Percentiles rank a stretch among this genome's conserved stretches.
phyloP scores from a whole-genome alignment of 108 stramenopile genomes.

The Skeletonema potamos region DNA sequence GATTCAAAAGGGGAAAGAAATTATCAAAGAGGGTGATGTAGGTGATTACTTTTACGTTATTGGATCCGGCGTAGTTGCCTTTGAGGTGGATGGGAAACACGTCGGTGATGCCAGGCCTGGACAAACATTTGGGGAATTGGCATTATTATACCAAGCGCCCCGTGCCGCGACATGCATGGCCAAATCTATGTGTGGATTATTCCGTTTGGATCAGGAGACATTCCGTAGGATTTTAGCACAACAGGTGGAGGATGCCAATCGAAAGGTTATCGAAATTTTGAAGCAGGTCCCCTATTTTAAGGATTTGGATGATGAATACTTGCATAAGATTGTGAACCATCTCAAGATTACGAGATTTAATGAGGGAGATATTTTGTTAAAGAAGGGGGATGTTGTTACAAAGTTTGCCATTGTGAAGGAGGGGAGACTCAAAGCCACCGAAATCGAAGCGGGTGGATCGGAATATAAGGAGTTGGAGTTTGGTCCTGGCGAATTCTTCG shows the following conservation, averaged over 20 bases:
- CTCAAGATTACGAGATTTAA: conserved; percentile 48
- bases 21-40: conserved; percentile 90
- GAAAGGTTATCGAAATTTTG: conserved; percentile 65
- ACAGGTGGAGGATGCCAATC: conserved; percentile 53
- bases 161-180: conserved; percentile 89
- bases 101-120: conserved; percentile 68
- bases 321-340: conserved; percentile 55
- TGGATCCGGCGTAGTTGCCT: conserved; percentile 58
- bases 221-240: conserved; percentile 76
- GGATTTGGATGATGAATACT: conserved; percentile 39
- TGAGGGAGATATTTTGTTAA: conserved; percentile 65
- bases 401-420: conserved; percentile 79
- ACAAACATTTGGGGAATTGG: conserved; percentile 90
- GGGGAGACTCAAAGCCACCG: conserved; percentile 58
- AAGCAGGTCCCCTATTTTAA: conserved; percentile 69
- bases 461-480: conserved; percentile 47
- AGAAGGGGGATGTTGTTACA: conserved; percentile 48
- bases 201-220: conserved; percentile 79
- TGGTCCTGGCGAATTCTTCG: conserved; percentile 64
- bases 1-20: conserved; percentile 50
- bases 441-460: conserved; percentile 42
- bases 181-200: conserved; percentile 49
- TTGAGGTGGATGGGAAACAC: conserved; percentile 65
- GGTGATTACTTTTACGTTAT: conserved; percentile 93
- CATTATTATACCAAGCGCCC: conserved; percentile 91